Evolutionary conservation across 1,284 basidiomycete genomes (phyloP), one percentile per base, ranked within the genome.

Genomic region (Vanrija humicola): DNA sequence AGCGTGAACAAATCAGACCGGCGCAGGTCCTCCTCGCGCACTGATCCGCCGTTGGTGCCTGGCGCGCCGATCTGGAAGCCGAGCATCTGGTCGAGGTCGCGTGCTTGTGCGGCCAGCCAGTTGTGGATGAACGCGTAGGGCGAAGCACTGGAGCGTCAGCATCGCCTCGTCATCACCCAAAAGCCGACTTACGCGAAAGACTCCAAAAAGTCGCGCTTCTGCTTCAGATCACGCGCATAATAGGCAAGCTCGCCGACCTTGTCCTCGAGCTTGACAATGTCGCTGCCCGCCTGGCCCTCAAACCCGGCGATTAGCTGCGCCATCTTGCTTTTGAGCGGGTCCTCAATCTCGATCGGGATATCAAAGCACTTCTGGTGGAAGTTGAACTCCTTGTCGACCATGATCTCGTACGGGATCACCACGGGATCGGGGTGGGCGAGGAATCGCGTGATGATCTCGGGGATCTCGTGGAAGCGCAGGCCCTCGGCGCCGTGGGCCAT

Each of bases 21-120:
- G 60, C 88, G 83, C 56, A 96, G 78, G 73, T 96, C 92, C 65
- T 96, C 92, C 55, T 89, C 88, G 18, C 88, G 79, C 12, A 93
- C 82, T n/a, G 73, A 76, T 16, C 74, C 74, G 5, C 74, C 76
- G 50, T 77, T 76, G 38, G 64, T 61, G 15, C 69, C 73, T 23
- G 84, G 85, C 3, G 87, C 84, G 3, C 91, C 91, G 15, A 78
- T 75, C 63, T 75, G 77, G 72, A 86, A 89, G 40, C 89, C 90
- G n/a, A 98, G 80, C 56, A 96, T 83, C 55, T 83, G 86, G 74
- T 95, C 91, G 42, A 98, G 76, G 73, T 96, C 92, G 18, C 90
- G 82, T 29, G 91, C 88, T 73, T 98, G 95, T 3, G 88, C 91
- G 54, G 88, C 87, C 38, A 97, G 78, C 89, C 90, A 98, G 4